Evolutionary conservation across 192 early-diverging fungal genomes (phyloP).

Genomic region (Dimargaris xerosporica): DNA sequence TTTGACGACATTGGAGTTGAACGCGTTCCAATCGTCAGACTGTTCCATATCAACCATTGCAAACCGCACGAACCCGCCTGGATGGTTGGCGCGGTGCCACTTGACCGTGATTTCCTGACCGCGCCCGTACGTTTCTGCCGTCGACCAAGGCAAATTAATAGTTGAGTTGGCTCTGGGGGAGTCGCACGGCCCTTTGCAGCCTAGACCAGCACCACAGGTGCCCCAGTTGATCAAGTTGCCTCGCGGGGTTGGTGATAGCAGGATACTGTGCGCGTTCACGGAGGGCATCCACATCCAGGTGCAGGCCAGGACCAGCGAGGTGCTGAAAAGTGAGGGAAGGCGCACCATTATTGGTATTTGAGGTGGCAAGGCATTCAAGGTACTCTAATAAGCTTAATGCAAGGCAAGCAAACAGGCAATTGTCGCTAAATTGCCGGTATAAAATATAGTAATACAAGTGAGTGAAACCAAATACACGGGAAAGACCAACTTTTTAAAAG

Average conservation of each 20-base stretch:
- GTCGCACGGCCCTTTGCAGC: slow-evolving; percentile 45
- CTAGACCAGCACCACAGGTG: slow-evolving; percentile 34
- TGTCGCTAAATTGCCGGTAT: too few relatives aligned
- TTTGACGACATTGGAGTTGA: slow-evolving; percentile 33
- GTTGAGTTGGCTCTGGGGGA: slow-evolving; percentile 26
- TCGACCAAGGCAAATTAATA: slow-evolving; percentile 34
- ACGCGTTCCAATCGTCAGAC: slow-evolving; percentile 38
- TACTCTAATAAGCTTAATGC: too few relatives aligned
- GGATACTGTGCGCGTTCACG: not conserved
- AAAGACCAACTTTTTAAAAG: too few relatives aligned
- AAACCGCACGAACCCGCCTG: slow-evolving; percentile 43
- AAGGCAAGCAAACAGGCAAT: too few relatives aligned
- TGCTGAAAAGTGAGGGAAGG: too few relatives aligned
- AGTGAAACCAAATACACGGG: too few relatives aligned
- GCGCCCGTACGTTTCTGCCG: slow-evolving; percentile 33
- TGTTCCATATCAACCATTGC: slow-evolving; percentile 40
- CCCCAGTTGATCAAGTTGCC: slow-evolving; percentile 1
- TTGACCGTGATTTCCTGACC: slow-evolving; percentile 32
- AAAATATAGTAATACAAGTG: too few relatives aligned
- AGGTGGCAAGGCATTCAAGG: too few relatives aligned
- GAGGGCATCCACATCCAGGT: too few relatives aligned
- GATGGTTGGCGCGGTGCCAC: slow-evolving; percentile 44
- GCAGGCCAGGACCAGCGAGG: too few relatives aligned
- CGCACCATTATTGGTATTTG: too few relatives aligned
- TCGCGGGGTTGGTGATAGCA: not conserved